phyloP scores from a whole-genome alignment of 2,329 filamentous ascomycete genomes.

The Fusarium pininemorale region DNA sequence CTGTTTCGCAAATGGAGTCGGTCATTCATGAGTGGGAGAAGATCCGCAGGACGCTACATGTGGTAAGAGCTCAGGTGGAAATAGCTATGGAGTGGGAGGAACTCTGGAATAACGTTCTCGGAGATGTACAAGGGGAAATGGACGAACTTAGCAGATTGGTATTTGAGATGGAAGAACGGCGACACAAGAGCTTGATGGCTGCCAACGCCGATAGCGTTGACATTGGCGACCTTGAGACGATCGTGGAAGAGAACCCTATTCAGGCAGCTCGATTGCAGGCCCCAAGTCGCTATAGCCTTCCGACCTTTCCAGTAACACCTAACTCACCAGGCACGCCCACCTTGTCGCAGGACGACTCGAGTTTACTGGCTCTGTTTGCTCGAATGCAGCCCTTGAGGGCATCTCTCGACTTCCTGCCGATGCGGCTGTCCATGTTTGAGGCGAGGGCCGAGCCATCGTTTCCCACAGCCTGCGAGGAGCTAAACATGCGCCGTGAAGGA shows the following conservation, averaged over 20 bases:
- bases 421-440: constrained; percentile 90
- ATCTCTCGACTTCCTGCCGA: constrained; percentile 93
- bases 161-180: constrained; percentile 97
- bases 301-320: constrained; percentile 70
- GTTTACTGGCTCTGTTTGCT: constrained; percentile 88
- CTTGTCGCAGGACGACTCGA: constrained; percentile 82
- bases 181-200: constrained; percentile 80
- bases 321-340: constrained; percentile 65
- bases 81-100: constrained; percentile 99
- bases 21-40: constrained; percentile 86
- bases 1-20: constrained; percentile 88
- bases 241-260: constrained; percentile 85
- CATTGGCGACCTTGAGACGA: constrained; percentile 89
- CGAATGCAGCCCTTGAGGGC: constrained; percentile 94
- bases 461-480: constrained; percentile 88
- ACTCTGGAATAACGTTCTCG: constrained; percentile 91
- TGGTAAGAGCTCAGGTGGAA: constrained; percentile 89
- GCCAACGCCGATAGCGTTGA: constrained; percentile 73
- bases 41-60: constrained; percentile 80
- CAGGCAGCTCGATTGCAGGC: constrained; percentile 60
- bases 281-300: constrained; percentile 75
- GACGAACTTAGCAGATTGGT: constrained; percentile 82
- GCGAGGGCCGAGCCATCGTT: constrained; percentile 80
- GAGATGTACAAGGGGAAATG: constrained; percentile 89
- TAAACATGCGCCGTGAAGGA: constrained; percentile 76